Evolutionary conservation across 2,329 filamentous ascomycete genomes (phyloP).

Genomic region (Periconia macrospinosa): DNA sequence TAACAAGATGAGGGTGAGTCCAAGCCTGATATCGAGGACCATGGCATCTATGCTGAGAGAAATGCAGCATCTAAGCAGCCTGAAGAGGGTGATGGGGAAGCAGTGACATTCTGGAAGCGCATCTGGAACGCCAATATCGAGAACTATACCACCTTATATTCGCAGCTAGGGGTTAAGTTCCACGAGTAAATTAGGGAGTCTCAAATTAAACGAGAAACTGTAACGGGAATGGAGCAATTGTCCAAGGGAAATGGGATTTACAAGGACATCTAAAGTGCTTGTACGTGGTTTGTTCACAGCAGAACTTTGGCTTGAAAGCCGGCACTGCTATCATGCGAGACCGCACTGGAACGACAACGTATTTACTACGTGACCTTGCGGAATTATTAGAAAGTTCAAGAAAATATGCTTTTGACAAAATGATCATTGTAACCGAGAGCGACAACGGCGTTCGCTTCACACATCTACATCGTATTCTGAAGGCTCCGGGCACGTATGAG

Average conservation of each 20-base stretch:
- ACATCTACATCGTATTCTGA: conserved; percentile 76
- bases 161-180: conserved; percentile 70
- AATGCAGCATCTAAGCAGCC: conserved; percentile 68
- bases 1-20: conserved; percentile 46
- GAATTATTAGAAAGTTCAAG: conserved; percentile 69
- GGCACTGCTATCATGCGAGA: conserved; percentile 73
- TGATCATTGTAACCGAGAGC: conserved; percentile 77
- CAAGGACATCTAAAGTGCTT: conserved; percentile 71
- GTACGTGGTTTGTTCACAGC: conserved; percentile 71
- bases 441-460: conserved; percentile 73
- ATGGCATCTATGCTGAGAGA: conserved; percentile 34
- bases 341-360: conserved; percentile 74
- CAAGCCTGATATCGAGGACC: conserved; percentile 30
- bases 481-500: conserved; percentile 70
- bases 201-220: conserved; percentile 67
- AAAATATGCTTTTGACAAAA: conserved; percentile 69
- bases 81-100: conserved; percentile 66
- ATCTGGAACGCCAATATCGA: conserved; percentile 70
- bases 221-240: conserved; percentile 64
- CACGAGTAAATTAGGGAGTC: conserved; percentile 75
- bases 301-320: conserved; percentile 69
- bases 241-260: conserved; percentile 67
- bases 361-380: conserved; percentile 77
- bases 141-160: conserved; percentile 69
- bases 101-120: conserved; percentile 64